Evolutionary conservation across 73 alveolate genomes (phyloP), one percentile per base, ranked within the genome.

Genomic region (Paramecium octaurelia): DNA sequence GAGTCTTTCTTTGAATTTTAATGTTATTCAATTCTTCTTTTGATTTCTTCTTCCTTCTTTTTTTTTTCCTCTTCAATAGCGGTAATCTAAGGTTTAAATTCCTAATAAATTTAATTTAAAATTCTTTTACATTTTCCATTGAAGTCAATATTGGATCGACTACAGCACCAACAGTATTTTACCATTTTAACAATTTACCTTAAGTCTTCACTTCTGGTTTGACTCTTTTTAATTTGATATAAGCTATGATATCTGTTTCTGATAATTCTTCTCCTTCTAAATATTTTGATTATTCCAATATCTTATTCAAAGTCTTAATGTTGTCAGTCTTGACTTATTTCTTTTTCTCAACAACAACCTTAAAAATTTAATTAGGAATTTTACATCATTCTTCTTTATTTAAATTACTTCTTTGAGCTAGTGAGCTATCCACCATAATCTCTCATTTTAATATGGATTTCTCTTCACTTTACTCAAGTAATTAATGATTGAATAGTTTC

Each of bases 261-360:
- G 88, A 34, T 24, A 75, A 21, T 21, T 75, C 31, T 24, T 75
- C 60, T 75, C 88, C 88, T 75, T 75, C 88, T 40, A 75, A 34
- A 40, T 75, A 75, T 10, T 75, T 75, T 34, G 38, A 44, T 20
- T 75, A 36, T 35, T 34, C 58, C 29, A 75, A 75, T 16, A 75
- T 75, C 16, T 20, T 34, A 36, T 75, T 40, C 38, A 75, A 18
- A 4, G 42, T 10, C 23, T 34, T 40, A 1, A 75, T 16, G 24
- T 68, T 27, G 6, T 68, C 84, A 1, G 40, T 68, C 46, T 68
- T 68, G 12, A 68, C 46, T 12, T 31, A 12, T 68, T 68, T 68
- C 84, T 68, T 68, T 16, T 68, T 68, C 20, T 27, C 46, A 16
- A 68, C 40, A 31, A n/a, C 21, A 3, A 1, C 84, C 84, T 68